Evolutionary conservation across 2,329 filamentous ascomycete genomes (phyloP), one percentile per base, ranked within the genome.

Genomic region (Cordyceps cicadae): DNA sequence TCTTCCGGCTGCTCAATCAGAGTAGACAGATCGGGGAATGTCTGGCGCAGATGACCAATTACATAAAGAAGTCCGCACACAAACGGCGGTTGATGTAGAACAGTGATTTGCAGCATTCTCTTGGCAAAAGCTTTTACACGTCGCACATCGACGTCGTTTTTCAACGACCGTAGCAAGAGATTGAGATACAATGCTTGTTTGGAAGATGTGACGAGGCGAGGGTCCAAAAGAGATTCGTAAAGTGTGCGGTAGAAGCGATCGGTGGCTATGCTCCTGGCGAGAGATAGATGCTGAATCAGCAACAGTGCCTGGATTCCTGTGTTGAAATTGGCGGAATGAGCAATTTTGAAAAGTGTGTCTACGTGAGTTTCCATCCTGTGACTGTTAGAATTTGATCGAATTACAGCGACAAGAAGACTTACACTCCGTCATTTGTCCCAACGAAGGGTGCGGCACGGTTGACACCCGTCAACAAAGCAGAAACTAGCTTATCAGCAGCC

Each of bases 301-400:
- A 96, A 88, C 65, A 99, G 82, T 39, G 94, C 93, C 74, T 99
- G 94, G 43, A 99, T 90, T 70, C 92, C 94, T 0, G 94, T 99
- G 76, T 97, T 99, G 82, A 99, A 97, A 74, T 99, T 99, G 61
- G 93, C 91, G 0, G 93, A 97, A 75, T 99, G 94, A 0, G 94
- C 96, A 68, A 99, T 94, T 68, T 86, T 87, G 81, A 97, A 99
- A 29, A 99, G 82, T 3, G 93, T 97, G 70, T 97, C 89, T 61
- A 99, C 84, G 70, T 99, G 93, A 62, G 87, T 86, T 69, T 95
- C 90, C 65, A 97, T 84, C 26, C 86, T 89, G 59, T 4, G 49
- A 26, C 50, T 24, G 43, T 65, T 59, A 67, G 48, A 34, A 21
- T 7, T 8, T 32, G 11, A 50, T 5, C 17, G 21, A 14, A 15